Evolutionary conservation across 768 basidiomycete species (phyloP).

Genomic region (Sarcodon aspratus): DNA sequence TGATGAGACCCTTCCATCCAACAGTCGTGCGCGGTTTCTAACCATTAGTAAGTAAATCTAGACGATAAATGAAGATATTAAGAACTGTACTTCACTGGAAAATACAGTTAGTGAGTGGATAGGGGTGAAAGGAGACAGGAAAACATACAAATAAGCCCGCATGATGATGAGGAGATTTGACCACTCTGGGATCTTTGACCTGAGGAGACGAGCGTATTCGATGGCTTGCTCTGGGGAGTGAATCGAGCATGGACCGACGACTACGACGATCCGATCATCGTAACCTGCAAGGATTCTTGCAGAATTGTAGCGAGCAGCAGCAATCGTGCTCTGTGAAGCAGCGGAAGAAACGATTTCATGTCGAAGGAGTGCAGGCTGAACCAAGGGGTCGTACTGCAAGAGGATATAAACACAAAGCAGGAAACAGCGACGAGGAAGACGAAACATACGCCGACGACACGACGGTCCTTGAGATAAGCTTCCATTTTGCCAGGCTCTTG

Average conservation of each 20-base stretch:
- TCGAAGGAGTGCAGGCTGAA: constrained; percentile 84
- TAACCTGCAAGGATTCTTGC: constrained; percentile 74
- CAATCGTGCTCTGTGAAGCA: constrained; percentile 63
- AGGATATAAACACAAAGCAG: background rate
- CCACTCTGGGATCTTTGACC: constrained; percentile 52
- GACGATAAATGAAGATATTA: background rate
- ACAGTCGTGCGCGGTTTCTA: constrained; percentile 97
- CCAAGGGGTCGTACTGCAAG: constrained; percentile 87
- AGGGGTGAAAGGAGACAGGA: constrained; percentile 1
- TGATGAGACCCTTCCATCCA: constrained; percentile 94
- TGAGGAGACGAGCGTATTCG: constrained; percentile 69
- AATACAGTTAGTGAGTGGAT: constrained; percentile 3
- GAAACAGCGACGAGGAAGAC: background rate
- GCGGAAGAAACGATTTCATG: constrained; percentile 70
- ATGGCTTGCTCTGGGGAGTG: constrained; percentile 82
- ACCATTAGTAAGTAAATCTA: background rate
- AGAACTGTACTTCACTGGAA: constrained; percentile 25
- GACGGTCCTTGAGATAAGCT: constrained; percentile 70
- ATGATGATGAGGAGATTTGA: constrained; percentile 84
- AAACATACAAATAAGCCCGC: constrained; percentile 92
- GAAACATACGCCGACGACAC: constrained; percentile 63
- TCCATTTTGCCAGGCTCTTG: constrained; percentile 47
- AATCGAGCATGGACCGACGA: constrained; percentile 95
- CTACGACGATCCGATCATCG: constrained; percentile 79
- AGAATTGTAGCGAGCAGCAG: constrained; percentile 65